Evolutionary conservation across 2,329 filamentous ascomycete species (phyloP), one percentile per base, ranked within the genome.

Genomic region (Alternaria rosae): DNA sequence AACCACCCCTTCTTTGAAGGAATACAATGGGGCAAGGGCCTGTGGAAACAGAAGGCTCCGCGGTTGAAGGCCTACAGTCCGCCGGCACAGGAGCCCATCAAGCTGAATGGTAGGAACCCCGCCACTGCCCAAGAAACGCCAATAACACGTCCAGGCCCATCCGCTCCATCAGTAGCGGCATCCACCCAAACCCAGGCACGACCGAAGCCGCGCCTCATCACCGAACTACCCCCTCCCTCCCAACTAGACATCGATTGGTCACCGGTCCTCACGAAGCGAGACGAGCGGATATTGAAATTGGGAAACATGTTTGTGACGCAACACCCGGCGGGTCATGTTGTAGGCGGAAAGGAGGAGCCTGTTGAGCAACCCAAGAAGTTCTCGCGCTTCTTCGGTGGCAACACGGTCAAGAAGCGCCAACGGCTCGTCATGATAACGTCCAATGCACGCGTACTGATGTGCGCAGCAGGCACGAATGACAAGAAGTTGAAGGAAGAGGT

Each of bases 1-100:
- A 96, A 94, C 68, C 95, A 99, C 76, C 89, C 92, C 70, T 99
- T 99, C 79, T 99, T 99, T 74, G 90, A 94, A 38, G 93, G 93
- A 2, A 88, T 97, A 41, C 83, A 84, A 44, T 97, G 95, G 85
- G 94, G 95, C 48, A 91, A 92, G 74, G 86, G 85, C 9, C 79
- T 99, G 26, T 99, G 95, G 95, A 92, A 92, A 74, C 89, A 90
- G 69, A 97, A 96, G 75, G 92, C 94, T 12, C 95, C 95, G 3
- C 88, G 93, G 47, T 82, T 99, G 67, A 93, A 94, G 75, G 86
- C 93, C 15, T 97, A 97, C 73, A 86, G 91, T 12, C 90, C 95
- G 17, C 91, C 91, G 0, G 78, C 90, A 0, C 89, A 91, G 66
- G 92, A 95, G 69, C 88, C 92, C 7, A 83, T 83, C 60, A 80